Evolutionary conservation across 495 filamentous ascomycete species (phyloP).

Genomic region (Xylaria flabelliformis): DNA sequence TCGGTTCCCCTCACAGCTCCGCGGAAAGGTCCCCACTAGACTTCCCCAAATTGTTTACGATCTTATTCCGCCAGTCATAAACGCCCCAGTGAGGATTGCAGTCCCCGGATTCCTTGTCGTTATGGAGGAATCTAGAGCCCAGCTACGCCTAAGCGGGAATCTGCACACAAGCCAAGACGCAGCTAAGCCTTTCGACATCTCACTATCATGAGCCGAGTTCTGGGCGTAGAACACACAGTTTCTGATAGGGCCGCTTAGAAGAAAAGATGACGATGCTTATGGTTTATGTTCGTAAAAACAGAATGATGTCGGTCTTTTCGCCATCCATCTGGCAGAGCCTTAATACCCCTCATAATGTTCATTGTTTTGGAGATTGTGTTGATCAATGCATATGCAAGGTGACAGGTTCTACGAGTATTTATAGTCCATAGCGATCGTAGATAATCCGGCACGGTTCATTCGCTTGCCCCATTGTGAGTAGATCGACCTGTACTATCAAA

Average conservation of each 20-base stretch:
- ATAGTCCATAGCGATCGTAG: not conserved
- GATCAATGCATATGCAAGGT: not conserved
- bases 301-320: not conserved
- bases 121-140: not conserved
- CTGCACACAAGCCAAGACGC: not conserved
- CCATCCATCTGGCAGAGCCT: no score
- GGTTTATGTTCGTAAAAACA: not conserved
- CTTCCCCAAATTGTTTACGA: conserved; percentile 5
- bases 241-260: conserved; percentile 21
- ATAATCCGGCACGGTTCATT: not conserved
- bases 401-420: conserved; percentile 2
- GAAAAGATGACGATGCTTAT: conserved; percentile 27
- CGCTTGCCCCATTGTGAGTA: not conserved
- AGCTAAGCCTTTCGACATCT: conserved; percentile 5
- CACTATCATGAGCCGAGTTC: not conserved
- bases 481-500: not conserved
- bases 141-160: not conserved
- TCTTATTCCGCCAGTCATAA: conserved; percentile 14
- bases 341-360: not conserved
- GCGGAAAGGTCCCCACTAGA: not conserved
- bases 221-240: not conserved
- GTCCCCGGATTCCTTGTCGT: not conserved
- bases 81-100: not conserved
- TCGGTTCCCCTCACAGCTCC: not conserved
- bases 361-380: not conserved